phyloP scores from a whole-genome alignment of 2,329 filamentous ascomycete genomes.

The Tolypocladium pustulatum region DNA sequence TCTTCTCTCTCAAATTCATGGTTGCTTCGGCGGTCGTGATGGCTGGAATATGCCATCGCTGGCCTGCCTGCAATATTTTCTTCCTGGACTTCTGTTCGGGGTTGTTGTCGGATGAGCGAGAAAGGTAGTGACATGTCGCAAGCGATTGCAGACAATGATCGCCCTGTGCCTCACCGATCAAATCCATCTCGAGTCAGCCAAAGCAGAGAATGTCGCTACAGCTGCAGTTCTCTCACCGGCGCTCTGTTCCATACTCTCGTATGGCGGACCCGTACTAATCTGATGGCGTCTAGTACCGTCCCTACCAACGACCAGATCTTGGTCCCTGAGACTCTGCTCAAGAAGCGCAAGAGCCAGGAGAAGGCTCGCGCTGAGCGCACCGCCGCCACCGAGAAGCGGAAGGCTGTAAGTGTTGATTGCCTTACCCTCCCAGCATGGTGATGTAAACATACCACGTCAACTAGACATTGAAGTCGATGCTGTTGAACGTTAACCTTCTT shows the following conservation, averaged over 20 bases:
- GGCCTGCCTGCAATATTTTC: slow-evolving; percentile 20
- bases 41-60: slow-evolving; percentile 15
- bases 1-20: slow-evolving; percentile 72
- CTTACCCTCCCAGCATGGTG: slow-evolving; percentile 40
- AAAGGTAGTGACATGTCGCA: neutral
- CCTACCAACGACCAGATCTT: slow-evolving; percentile 92
- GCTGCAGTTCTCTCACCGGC: slow-evolving; percentile 91
- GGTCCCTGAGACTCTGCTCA: slow-evolving; percentile 98
- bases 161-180: slow-evolving; percentile 57
- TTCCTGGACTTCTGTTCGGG: slow-evolving; percentile 37
- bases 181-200: slow-evolving; percentile 78
- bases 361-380: slow-evolving; percentile 89
- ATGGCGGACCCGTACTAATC: slow-evolving; percentile 72
- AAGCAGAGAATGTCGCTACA: slow-evolving; percentile 80
- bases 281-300: slow-evolving; percentile 62
- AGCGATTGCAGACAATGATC: neutral
- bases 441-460: slow-evolving; percentile 84
- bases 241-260: slow-evolving; percentile 52
- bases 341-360: slow-evolving; percentile 99
- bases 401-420: slow-evolving; percentile 64
- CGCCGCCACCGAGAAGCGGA: slow-evolving; percentile 73
- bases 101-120: slow-evolving; percentile 66
- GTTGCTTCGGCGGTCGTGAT: slow-evolving; percentile 33
- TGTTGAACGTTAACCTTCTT: slow-evolving; percentile 99
- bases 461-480: slow-evolving; percentile 85